These are phyloP conservation scores for Trypanosoma brucei DNA, from an alignment of 208 protist genomes.

Conservation along the genomic window DNA sequence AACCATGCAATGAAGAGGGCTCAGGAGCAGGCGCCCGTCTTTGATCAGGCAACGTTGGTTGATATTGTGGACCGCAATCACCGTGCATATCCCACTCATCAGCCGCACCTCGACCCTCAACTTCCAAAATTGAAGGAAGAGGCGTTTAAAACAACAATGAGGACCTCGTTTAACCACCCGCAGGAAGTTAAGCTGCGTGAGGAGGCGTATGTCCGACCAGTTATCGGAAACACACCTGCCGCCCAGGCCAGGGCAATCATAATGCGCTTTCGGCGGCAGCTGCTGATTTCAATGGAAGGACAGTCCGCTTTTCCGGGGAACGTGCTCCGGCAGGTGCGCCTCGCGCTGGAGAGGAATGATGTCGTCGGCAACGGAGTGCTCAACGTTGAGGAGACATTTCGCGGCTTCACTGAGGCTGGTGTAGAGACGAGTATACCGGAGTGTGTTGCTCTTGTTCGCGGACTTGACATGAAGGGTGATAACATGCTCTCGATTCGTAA, in stretches of 20 bases:
- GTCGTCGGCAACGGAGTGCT: constrained; percentile 31
- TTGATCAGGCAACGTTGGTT: constrained; percentile 67
- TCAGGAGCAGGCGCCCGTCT: constrained; percentile 13
- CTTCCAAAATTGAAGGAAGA: constrained; percentile 15
- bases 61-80: constrained; percentile 72
- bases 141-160: constrained; percentile 14
- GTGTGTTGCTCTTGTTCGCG: constrained; percentile 63
- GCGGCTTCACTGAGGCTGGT: constrained; percentile 39
- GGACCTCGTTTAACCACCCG: constrained; percentile 15
- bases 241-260: constrained; percentile 63
- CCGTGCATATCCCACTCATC: constrained; percentile 74
- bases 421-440: constrained; percentile 42
- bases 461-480: constrained; percentile 50
- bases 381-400: constrained; percentile 62
- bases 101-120: constrained; percentile 70
- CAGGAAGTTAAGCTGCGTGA: constrained; percentile 11
- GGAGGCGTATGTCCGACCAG: constrained; percentile 39
- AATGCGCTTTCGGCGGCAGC: constrained; percentile 57
- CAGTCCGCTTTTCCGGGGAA: constrained; percentile 68
- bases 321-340: constrained; percentile 50
- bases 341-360: constrained; percentile 28
- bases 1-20: not conserved
- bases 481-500: constrained; percentile 34
- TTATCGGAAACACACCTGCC: constrained; percentile 45
- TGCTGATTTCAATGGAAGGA: constrained; percentile 40